A percentile compares a stretch with the other conserved stretches of the same genome.
Evolutionary conservation across 73 alveolate species (phyloP).

Genomic region (Vitrella brassicaformis): DNA sequence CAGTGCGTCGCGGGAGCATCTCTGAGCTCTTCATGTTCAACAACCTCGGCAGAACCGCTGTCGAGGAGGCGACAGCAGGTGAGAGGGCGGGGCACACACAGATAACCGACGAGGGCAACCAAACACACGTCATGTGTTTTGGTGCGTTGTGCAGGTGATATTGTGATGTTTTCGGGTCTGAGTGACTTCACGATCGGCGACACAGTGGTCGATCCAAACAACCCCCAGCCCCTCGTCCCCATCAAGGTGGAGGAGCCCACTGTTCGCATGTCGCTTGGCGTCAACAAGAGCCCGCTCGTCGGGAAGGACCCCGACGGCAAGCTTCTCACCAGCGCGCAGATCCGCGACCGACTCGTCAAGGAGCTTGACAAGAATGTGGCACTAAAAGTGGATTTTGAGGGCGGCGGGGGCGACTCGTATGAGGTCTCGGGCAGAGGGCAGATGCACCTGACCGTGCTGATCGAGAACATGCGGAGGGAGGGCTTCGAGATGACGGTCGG

Average conservation of each 20-base stretch:
- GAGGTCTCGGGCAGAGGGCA: conserved; percentile 70
- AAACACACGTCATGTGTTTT: too few species aligned
- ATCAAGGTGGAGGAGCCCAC: conserved; percentile 20
- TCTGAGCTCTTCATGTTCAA: neutral
- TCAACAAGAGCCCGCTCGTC: neutral
- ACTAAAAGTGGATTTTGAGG: neutral
- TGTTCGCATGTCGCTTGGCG: neutral
- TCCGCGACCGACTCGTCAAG: neutral
- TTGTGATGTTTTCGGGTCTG: neutral
- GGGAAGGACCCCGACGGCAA: neutral
- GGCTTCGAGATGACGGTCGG: conserved; percentile 66
- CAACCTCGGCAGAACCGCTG: neutral
- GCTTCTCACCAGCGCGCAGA: neutral
- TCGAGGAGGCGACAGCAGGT: neutral
- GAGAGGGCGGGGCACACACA: too few species aligned
- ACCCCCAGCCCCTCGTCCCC: conserved; percentile 14
- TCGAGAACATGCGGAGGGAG: conserved; percentile 79
- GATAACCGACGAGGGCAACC: too few species aligned
- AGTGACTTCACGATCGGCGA: conserved; percentile 25
- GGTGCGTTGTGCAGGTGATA: neutral
- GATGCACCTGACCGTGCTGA: conserved; percentile 59
- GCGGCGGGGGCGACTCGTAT: conserved; percentile 39
- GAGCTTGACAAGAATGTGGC: neutral
- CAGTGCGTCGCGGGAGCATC: neutral
- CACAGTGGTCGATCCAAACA: conserved; percentile 23